These are phyloP conservation scores for Kazachstania sp. DNA, from an alignment of 1,139 yeast genomes.

Conservation along the genomic window DNA sequence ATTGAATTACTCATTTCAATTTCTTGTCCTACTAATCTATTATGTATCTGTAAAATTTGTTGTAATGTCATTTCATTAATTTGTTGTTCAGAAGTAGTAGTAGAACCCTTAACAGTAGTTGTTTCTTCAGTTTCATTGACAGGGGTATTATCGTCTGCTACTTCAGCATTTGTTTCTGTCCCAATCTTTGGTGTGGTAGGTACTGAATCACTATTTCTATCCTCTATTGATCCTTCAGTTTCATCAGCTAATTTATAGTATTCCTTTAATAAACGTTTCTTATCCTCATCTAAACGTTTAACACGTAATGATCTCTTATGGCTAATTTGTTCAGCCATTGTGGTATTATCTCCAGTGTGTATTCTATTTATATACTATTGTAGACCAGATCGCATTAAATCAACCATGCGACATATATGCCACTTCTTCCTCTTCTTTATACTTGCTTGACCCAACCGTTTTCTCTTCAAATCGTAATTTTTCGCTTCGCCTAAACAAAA, in stretches of 20 bases:
- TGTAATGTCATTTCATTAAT: slow-evolving; percentile 33
- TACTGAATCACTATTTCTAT: not conserved
- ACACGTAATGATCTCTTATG: slow-evolving; percentile 29
- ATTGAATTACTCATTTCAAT: slow-evolving; percentile 40
- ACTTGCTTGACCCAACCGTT: not conserved
- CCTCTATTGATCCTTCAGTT: not conserved
- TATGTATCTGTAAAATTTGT: slow-evolving; percentile 35
- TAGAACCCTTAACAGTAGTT: slow-evolving; percentile 11
- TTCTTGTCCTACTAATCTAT: slow-evolving; percentile 35
- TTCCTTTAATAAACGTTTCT: slow-evolving; percentile 38
- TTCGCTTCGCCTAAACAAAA: too few relatives aligned
- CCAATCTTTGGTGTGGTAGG: not conserved
- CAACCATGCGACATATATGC: too few relatives aligned
- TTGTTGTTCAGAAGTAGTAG: slow-evolving; percentile 15
- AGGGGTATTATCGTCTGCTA: not conserved
- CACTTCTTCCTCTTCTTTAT: too few relatives aligned
- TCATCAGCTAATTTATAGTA: slow-evolving; percentile 32
- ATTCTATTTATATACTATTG: not conserved
- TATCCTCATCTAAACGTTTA: slow-evolving; percentile 27
- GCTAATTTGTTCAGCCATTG: slow-evolving; percentile 30
- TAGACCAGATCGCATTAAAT: too few relatives aligned
- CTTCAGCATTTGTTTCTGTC: too few relatives aligned
- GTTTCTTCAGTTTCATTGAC: not conserved
- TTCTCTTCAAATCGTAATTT: not conserved
- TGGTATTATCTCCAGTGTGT: too few relatives aligned